Conservation (phyloP, 2,329 filamentous ascomycete genomes). For the Aureobasidium pullulans region DNA sequence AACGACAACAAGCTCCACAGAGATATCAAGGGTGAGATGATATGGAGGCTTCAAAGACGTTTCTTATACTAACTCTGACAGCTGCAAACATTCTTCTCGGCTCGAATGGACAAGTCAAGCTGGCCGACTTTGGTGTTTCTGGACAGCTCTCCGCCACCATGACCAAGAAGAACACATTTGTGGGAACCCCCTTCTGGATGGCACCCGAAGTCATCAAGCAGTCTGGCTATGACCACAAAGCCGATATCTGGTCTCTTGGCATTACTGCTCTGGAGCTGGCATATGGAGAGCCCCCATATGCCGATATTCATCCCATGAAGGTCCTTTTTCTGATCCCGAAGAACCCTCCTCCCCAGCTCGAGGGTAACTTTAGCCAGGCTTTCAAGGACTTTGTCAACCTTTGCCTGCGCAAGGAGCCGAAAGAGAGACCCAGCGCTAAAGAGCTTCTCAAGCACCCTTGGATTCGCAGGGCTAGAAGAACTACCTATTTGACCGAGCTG, state of each 20-base stretch:
- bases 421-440: conserved; percentile 76
- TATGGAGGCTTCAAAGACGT: background rate
- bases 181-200: conserved; percentile 99
- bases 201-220: conserved; percentile 98
- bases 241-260: conserved; percentile 93
- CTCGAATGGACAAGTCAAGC: conserved; percentile 88
- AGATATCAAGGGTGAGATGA: conserved; percentile 78
- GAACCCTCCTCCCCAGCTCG: conserved; percentile 68
- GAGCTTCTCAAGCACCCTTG: conserved; percentile 87
- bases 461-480: conserved; percentile 85
- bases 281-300: conserved; percentile 86
- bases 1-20: conserved; percentile 92
- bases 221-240: conserved; percentile 95
- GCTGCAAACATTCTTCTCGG: conserved; percentile 89
- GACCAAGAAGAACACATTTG: conserved; percentile 99
- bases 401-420: conserved; percentile 82
- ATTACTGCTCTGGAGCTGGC: conserved; percentile 91
- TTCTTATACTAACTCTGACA: conserved; percentile 29
- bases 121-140: conserved; percentile 95
- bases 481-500: conserved; percentile 90
- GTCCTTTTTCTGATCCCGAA: conserved; percentile 94
- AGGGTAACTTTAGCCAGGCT: conserved; percentile 36
- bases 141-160: conserved; percentile 94
- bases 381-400: conserved; percentile 49
- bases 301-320: conserved; percentile 98